Percentiles rank a stretch among this genome's conserved stretches.
These are phyloP conservation scores for Lentinula raphanica DNA, from an alignment of 768 basidiomycete genomes.

Conservation along the genomic window DNA sequence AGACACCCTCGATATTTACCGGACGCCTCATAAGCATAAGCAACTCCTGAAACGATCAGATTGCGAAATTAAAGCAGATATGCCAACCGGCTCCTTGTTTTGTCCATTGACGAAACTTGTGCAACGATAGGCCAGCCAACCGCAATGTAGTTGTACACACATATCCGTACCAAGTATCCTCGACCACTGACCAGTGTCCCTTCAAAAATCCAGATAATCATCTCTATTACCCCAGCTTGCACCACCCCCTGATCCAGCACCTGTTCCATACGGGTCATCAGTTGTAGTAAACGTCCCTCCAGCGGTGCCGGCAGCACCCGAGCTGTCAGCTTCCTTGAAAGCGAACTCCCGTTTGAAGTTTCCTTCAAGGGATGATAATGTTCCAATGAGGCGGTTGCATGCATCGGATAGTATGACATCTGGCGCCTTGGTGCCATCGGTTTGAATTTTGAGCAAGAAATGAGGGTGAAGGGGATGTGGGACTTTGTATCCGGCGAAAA, in stretches of 20 bases:
- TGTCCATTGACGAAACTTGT: too few species aligned
- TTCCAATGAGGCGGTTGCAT: conserved; percentile 73
- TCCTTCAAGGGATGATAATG: conserved; percentile 58
- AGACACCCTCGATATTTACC: too few species aligned
- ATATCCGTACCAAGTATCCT: too few species aligned
- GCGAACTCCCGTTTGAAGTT: conserved; percentile 83
- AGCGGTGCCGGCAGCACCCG: conserved; percentile 26
- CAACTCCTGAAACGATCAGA: too few species aligned
- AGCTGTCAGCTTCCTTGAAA: conserved; percentile 60
- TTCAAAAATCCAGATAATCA: conserved; percentile 7
- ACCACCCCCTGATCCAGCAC: neutral
- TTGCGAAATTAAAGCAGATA: too few species aligned
- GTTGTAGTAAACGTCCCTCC: conserved; percentile 20
- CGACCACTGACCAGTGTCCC: neutral
- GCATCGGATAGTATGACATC: conserved; percentile 79
- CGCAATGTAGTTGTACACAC: too few species aligned
- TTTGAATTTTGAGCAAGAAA: conserved; percentile 94
- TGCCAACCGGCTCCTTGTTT: too few species aligned
- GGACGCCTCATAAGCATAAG: too few species aligned
- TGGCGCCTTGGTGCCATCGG: conserved; percentile 82
- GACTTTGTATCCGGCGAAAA: conserved; percentile 97
- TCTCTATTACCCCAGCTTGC: conserved; percentile 2
- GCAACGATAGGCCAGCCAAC: too few species aligned
- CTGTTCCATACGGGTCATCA: conserved; percentile 8
- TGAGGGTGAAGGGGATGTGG: conserved; percentile 94